Base-by-base conservation (phyloP, 371 early-diverging fungal genomes). In the Furculomyces boomerangus region DNA sequence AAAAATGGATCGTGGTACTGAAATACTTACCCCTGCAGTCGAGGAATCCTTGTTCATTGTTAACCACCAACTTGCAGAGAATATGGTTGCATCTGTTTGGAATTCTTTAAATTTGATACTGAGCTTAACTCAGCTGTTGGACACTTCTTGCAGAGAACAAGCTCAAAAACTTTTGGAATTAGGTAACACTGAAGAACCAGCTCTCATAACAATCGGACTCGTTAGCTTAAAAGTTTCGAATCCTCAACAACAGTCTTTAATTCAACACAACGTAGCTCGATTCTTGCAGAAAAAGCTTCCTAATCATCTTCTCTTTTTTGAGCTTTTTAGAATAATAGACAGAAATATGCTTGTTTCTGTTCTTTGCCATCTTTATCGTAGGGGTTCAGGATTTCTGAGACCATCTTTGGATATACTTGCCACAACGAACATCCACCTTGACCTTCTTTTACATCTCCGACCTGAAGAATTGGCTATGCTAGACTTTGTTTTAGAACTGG, bases 191-290 rank as follows among this genome's bases (percentile, higher is more conserved):
- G 57, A 58, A 28, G 69, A 69, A 55, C 67, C 68, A 0, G 48
- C 67, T 31, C 68, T 67, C 20, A 63, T 67, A 22, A 68, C 68
- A 3, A 53, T 67, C 26, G 68, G 62, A 7, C 48, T 67, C 16
- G 65, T 66, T 3, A 55, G 68, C 22, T 62, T 67, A 52, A 67
- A 67, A 51, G 57, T 68, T 16, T 62, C 67, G 60, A 65, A 67
- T 41, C 69, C 65, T 16, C 63, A 60, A 8, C 56, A 68, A 30
- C 69, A 64, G 37, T 55, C 67, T 0, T 57, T 67, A 29, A 55
- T 67, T 10, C 68, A 67, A 60, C 66, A 67, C 35, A 67, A 61
- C 46, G 55, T 68, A 28, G 57, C 47, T 20, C 68, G 65, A 32
- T 67, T 67, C 44, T 56, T 67, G 18, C 59, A 55, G 46, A 64